phyloP scores from a whole-genome alignment of 2,329 filamentous ascomycete species.

The Fusarium anthophilum region DNA sequence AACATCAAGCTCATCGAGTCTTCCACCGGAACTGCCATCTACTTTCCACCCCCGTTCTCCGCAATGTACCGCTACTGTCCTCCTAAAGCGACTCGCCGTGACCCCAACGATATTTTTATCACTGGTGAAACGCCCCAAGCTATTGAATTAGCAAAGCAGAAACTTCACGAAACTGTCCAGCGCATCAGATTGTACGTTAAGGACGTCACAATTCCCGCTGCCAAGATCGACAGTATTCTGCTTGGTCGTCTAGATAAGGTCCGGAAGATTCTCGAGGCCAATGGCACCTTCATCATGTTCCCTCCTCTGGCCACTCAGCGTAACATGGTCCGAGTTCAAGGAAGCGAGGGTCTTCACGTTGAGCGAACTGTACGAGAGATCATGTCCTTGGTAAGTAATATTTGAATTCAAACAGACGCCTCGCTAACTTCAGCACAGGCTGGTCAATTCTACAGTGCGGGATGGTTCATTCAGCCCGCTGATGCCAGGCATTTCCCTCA shows the following conservation, averaged over 20 bases:
- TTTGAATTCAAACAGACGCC: background rate
- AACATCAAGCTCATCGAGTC: slow-evolving; percentile 99
- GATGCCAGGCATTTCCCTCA: slow-evolving; percentile 70
- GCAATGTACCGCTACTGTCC: slow-evolving; percentile 91
- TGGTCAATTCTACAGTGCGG: slow-evolving; percentile 96
- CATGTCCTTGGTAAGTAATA: slow-evolving; percentile 81
- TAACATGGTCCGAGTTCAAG: slow-evolving; percentile 88
- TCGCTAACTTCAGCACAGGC: slow-evolving; percentile 63
- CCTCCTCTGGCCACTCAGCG: slow-evolving; percentile 87
- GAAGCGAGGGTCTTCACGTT: slow-evolving; percentile 90
- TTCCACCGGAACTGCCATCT: slow-evolving; percentile 93
- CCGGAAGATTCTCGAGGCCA: slow-evolving; percentile 95
- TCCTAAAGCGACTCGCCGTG: slow-evolving; percentile 80
- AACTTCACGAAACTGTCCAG: slow-evolving; percentile 85
- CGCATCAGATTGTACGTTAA: slow-evolving; percentile 88
- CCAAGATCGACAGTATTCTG: slow-evolving; percentile 94
- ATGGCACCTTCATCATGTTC: slow-evolving; percentile 94
- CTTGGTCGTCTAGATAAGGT: slow-evolving; percentile 94
- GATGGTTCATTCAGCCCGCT: slow-evolving; percentile 90
- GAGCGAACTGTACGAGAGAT: slow-evolving; percentile 95
- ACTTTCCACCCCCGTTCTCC: slow-evolving; percentile 95
- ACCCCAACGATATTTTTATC: slow-evolving; percentile 92
- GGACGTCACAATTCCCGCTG: slow-evolving; percentile 86
- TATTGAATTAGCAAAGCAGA: slow-evolving; percentile 89
- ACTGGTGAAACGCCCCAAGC: slow-evolving; percentile 87